Base-by-base conservation (phyloP, 495 filamentous ascomycete genomes). In the Penicillium coprophilum region DNA sequence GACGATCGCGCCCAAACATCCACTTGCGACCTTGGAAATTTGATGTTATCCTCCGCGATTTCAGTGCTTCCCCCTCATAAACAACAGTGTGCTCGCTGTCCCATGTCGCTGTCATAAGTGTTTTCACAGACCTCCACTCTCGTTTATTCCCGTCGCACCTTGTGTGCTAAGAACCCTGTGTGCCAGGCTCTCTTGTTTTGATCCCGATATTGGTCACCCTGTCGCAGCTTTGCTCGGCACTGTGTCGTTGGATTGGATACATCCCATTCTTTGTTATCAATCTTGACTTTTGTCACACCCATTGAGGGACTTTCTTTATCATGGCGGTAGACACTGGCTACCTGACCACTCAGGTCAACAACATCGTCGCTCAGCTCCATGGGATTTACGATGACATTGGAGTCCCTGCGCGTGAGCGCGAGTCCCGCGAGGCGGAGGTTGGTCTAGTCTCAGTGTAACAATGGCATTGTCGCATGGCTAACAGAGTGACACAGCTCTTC, bases 331-430 rank as follows among this genome's bases (percentile, higher is more conserved):
- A 97, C 74, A 90, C 91, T 46, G 87, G 87, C 68, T 93, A 95
- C 67, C 77, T 97, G 69, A 87, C 90, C 64, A 90, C 92, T 66
- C 92, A 97, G 82, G 90, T 97, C 71, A 90, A 90, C 62, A 92
- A 84, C 61, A 97, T 96, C 66, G 88, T 96, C 62, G 81, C 82
- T 67, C 89, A 96, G 73, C 80, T 99, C 44, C 92, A 97, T 75
- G 88, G 87, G 41, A 81, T 97, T 46, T 99, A 95, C 65, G 94
- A 97, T 71, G 93, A 97, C 60, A 97, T 99, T 62, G 94, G 94
- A 34, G 86, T 99, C 41, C 80, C 91, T 17, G 83, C 73, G 65
- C 90, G 95, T 85, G 94, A 96, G 74, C 86, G 95, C 58, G 91
- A 97, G 56, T 78, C 82, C 5, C 81, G 95, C 55, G 92, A 97